These are phyloP conservation scores for Solanum bulbocastanum DNA, from an alignment of 257 asterid genomes.

Conservation along the genomic window DNA sequence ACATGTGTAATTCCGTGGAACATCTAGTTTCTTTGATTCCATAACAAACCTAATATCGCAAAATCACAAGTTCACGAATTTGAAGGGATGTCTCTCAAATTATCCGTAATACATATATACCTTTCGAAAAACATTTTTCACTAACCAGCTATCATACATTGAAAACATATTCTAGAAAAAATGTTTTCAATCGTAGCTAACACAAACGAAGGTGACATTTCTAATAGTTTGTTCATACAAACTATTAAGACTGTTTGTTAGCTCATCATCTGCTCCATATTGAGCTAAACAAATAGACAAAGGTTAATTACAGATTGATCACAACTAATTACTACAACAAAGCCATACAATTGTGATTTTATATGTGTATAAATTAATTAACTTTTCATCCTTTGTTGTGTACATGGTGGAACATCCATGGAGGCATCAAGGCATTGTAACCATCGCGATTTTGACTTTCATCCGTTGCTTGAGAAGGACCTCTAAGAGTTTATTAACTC, in stretches of 20 bases:
- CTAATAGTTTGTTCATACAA: not conserved
- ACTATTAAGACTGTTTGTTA: not conserved
- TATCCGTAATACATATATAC: not conserved
- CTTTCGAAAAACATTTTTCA: not conserved
- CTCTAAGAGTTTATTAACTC: not conserved
- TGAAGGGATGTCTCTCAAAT: not conserved
- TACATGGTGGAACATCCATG: not conserved
- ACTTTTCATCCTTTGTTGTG: not conserved
- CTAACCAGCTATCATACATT: not conserved
- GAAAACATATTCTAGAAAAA: not conserved
- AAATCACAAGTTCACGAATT: not conserved
- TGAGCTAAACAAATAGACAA: not conserved
- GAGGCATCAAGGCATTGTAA: not conserved
- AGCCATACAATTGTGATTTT: not conserved
- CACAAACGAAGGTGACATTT: not conserved
- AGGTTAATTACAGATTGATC: not conserved
- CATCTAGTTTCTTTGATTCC: not conserved
- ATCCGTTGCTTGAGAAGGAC: not conserved
- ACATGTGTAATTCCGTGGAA: too few species aligned
- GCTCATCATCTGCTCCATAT: not conserved
- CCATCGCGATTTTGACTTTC: not conserved
- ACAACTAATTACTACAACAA: not conserved
- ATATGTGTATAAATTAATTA: too few species aligned
- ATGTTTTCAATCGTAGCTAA: not conserved
- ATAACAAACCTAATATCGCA: not conserved